Base-by-base conservation (phyloP, 2,329 filamentous ascomycete genomes). In the Trichophyton rubrum region DNA sequence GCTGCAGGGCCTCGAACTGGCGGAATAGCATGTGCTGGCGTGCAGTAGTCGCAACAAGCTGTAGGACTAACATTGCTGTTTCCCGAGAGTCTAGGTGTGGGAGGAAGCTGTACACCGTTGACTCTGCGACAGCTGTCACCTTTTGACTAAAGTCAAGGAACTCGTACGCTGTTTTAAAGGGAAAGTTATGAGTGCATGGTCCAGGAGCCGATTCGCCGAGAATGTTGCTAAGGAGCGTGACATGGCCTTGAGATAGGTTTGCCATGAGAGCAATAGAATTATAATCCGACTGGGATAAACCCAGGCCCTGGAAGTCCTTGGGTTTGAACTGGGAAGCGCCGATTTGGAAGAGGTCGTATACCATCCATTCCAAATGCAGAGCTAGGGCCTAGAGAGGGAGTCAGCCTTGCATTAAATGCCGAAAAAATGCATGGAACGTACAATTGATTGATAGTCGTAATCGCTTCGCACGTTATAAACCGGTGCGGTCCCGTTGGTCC, bases 91-190 rank as follows among this genome's bases (percentile, higher is more conserved):
- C 83, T 55, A 93, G 79, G 68, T 93, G 89, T 58, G 84, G 81
- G 64, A 91, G 77, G 76, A 92, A 93, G 0, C 88, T 88, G 75
- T 88, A 90, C 1, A 91, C 88, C 55, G 89, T 87, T 9, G 85
- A 82, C 71, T 93, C 89, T 56, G 88, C 88, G 73, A 82, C 90
- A 38, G 88, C 85, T 0, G 89, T 93, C n/a, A 93, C 75, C 74
- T 90, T 90, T 74, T 92, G 88, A 72, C 83, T 85, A 75, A 93
- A 93, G 76, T 93, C 89, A 67, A 93, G 78, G 69, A 84, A 92
- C 72, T 93, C 88, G 59, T 79, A 82, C 0, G 92, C 84, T 33
- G 83, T 90, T 60, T 76, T 82, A 69, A 84, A 88, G 1, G 89
- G 88, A 70, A 92, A 93, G 75, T 90, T 84, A 77, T 95, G 93